Base-by-base conservation (phyloP, 345 rosid species). In the Combretum micranthum region DNA sequence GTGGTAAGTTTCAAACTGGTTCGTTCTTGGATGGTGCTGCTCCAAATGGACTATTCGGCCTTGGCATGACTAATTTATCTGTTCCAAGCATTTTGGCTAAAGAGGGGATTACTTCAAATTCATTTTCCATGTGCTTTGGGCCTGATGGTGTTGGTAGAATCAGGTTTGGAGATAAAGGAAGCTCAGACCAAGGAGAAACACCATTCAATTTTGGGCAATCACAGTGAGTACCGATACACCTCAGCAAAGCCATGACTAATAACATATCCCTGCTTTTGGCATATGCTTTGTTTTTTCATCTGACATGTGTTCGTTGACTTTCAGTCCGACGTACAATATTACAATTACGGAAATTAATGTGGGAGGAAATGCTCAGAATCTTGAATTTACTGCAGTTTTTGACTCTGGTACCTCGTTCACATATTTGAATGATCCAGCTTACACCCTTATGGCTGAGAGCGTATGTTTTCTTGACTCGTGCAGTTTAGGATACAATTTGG, bases 321-420 rank as follows among this genome's bases (percentile, higher is more conserved):
- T 21, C 84, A 94, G 99, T 67, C 95, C 90, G 19, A 81, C 84
- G 56, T 94, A 94, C 77, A 90, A 87, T 61, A 66, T 94, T 72
- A 90, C 82, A 56, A 64, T 87, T 71, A 78, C 77, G 48, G 81
- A 79, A 72, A 69, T 78, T 54, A 73, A 3, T 21, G 80, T 87
- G 20, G 99, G 83, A 64, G 95, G 78, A 44, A 78, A 69, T 22
- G 64, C 77, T 13, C 32, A 44, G 0, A 71, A 82, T 82, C 68
- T 81, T 47, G 84, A 81, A 22, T 85, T 85, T 47, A 39, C 57
- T 68, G 90, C 96, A 72, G 83, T 90, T 70, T 87, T 89, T 51
- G 99, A 94, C 74, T 65, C 99, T 1, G 99, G 99, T 23, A 94
- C 97, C 62, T 87, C 97, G 5, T 94, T 94, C 64, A 83, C 99